These are phyloP conservation scores for Beauveria bassiana DNA, from an alignment of 2,329 filamentous ascomycete genomes.

Conservation along the genomic window DNA sequence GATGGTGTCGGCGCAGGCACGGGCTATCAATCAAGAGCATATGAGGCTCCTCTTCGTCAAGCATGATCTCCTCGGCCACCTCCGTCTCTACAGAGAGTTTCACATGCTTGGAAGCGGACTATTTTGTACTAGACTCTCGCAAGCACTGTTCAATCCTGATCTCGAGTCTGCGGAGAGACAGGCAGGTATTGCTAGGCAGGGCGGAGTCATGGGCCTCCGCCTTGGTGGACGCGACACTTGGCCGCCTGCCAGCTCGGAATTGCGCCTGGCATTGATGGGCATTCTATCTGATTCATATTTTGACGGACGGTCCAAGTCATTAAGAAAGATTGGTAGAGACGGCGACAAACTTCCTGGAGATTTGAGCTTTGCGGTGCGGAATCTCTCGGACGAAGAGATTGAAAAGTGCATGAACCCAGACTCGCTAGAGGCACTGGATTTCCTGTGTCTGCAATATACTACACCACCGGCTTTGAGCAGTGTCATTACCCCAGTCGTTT, in stretches of 20 bases:
- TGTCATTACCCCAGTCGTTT: slow-evolving; percentile 61
- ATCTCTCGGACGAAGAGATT: slow-evolving; percentile 70
- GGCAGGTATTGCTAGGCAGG: slow-evolving; percentile 58
- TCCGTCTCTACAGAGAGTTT: slow-evolving; percentile 69
- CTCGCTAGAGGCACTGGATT: slow-evolving; percentile 84
- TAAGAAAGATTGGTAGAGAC: slow-evolving; percentile 21
- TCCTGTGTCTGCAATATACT: slow-evolving; percentile 79
- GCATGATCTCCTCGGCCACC: slow-evolving; percentile 63
- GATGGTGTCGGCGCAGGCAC: slow-evolving; percentile 64
- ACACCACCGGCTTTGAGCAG: slow-evolving; percentile 62
- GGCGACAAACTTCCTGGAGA: slow-evolving; percentile 50
- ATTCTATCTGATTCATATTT: slow-evolving; percentile 68
- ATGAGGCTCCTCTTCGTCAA: slow-evolving; percentile 67
- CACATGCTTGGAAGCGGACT: slow-evolving; percentile 79
- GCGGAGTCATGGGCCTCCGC: slow-evolving; percentile 72
- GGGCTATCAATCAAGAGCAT: slow-evolving; percentile 68
- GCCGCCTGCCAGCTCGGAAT: slow-evolving; percentile 89
- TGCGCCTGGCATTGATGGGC: slow-evolving; percentile 83
- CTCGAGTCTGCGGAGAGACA: slow-evolving; percentile 70
- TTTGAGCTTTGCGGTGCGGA: slow-evolving; percentile 76
- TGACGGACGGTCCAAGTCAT: slow-evolving; percentile 20
- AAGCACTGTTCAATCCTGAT: slow-evolving; percentile 78
- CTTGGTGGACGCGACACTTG: slow-evolving; percentile 75
- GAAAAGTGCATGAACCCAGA: slow-evolving; percentile 75
- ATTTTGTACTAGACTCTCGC: slow-evolving; percentile 71